Base-by-base conservation (phyloP, 768 basidiomycete species). In the Suillus clintonianus region DNA sequence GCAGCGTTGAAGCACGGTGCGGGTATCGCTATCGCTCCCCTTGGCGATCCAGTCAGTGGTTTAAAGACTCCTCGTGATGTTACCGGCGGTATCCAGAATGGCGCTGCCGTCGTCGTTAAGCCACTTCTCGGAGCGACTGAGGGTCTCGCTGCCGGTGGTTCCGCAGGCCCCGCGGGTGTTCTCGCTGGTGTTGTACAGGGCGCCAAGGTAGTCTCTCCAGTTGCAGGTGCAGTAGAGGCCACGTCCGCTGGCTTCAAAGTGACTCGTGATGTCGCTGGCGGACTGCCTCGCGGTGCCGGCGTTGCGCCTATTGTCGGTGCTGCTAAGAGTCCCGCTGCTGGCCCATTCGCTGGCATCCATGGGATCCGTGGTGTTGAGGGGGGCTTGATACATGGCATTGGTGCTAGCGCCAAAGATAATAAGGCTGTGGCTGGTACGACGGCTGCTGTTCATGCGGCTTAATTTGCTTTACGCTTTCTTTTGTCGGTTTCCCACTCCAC, bases 1-100 rank as follows among this genome's bases (percentile, higher is more conserved):
- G 50, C 30, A 32, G 30, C 50, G 24, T 34, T 59, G 22, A 13
- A 7, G 30, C 48, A 56, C 3, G 55, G 24, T 11, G 13, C 50
- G 4, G 32, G 17, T 42, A n/a, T 24, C 19, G 8, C 41, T 7
- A 24, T 22, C 10, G 14, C 19, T 15, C 32, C n/a, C 5, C 5
- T 42, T 3, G 61, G 24, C 43, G 57, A 39, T 13, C 15, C 42
- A 7, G 22, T 8, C 24, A 10, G 27, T 45, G 57, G 62, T 30
- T 14, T 42, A 47, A 59, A 50, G 32, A 3, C 22, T 24, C 51
- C 55, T 50, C 58, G 59, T 54, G 62, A 63, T 42, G 27, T 60
- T 32, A 41, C 5, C 30, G 50, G 54, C 30, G 22, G 15, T 24
- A 24, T 50, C 17, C 27, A 51, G 34, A 19, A 45, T 13, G 45